Percentiles rank a stretch among this genome's conserved stretches.
Conservation (phyloP, 352 stramenopile genomes). For the Nothophytophthora sp. region DNA sequence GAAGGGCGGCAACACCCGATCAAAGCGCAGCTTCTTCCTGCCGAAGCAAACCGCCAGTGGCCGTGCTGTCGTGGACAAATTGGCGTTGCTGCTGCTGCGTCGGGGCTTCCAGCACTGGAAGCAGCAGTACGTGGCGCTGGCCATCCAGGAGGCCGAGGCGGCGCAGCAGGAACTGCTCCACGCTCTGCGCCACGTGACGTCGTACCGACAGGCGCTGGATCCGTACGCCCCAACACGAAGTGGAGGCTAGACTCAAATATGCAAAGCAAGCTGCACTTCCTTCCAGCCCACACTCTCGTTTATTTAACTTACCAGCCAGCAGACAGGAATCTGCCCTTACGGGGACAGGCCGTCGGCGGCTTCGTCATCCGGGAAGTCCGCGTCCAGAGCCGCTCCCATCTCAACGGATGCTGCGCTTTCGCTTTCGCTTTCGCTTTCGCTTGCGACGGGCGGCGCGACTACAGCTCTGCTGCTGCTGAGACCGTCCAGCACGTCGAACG, state of each 20-base stretch:
- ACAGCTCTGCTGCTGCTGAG: background rate
- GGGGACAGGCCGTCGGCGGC: conserved; percentile 25
- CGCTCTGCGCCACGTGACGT: conserved; percentile 36
- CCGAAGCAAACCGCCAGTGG: conserved; percentile 15
- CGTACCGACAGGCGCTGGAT: conserved; percentile 39
- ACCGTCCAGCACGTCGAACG: conserved; percentile 50
- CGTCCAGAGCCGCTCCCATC: conserved; percentile 23
- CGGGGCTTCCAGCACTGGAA: conserved; percentile 54
- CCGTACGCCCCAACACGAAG: conserved; percentile 11
- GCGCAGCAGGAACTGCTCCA: conserved; percentile 47
- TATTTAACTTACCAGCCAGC: conserved; percentile 31
- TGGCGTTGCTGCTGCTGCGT: conserved; percentile 20
- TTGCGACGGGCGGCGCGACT: conserved; percentile 8
- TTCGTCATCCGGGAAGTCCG: conserved; percentile 16
- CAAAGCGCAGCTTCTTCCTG: conserved; percentile 4
- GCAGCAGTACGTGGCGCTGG: conserved; percentile 38
- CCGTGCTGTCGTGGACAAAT: conserved; percentile 25
- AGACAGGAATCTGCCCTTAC: conserved; percentile 12
- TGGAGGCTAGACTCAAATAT: background rate
- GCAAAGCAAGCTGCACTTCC: background rate
- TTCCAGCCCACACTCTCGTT: too few relatives aligned
- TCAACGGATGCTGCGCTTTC: conserved; percentile 17
- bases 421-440: conserved; percentile 23
- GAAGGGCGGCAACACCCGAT: background rate
- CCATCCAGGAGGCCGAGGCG: conserved; percentile 42